Conservation (phyloP, 495 filamentous ascomycete species). For the Penicillium roqueforti region DNA sequence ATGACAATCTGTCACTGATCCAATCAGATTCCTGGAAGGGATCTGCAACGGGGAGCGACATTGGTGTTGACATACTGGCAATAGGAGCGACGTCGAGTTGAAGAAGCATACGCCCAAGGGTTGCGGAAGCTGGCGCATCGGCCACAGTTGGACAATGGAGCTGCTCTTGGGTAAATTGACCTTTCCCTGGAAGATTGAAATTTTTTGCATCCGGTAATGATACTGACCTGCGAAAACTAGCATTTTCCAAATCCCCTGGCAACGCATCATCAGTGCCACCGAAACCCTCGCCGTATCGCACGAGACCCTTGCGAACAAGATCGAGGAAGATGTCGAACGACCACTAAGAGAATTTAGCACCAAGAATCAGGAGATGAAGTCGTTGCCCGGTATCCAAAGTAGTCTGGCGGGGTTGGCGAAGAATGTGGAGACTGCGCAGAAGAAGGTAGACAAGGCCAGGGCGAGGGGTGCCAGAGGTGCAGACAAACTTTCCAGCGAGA, state of each 20-base stretch:
- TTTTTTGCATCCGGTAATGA: background rate
- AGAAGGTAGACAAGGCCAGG: slow-evolving; percentile 80
- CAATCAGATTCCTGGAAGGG: slow-evolving; percentile 9
- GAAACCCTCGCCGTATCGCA: slow-evolving; percentile 81
- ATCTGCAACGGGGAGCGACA: background rate
- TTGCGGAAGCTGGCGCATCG: slow-evolving; percentile 73
- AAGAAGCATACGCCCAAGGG: slow-evolving; percentile 84
- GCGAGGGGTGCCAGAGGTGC: slow-evolving; percentile 76
- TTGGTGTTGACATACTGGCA: slow-evolving; percentile 11
- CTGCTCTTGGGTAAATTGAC: slow-evolving; percentile 73
- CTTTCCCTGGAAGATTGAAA: background rate
- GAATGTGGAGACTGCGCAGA: slow-evolving; percentile 77
- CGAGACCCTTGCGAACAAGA: slow-evolving; percentile 72
- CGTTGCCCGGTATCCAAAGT: slow-evolving; percentile 75
- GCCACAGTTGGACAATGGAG: slow-evolving; percentile 65
- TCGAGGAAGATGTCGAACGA: slow-evolving; percentile 87
- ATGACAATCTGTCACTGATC: slow-evolving; percentile 24
- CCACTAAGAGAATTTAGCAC: slow-evolving; percentile 70
- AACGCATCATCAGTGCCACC: slow-evolving; percentile 77
- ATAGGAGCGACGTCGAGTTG: slow-evolving; percentile 87
- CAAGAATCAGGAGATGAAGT: slow-evolving; percentile 77
- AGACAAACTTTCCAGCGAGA: slow-evolving; percentile 73
- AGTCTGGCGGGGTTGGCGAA: slow-evolving; percentile 79
- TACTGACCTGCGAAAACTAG: slow-evolving; percentile 42
- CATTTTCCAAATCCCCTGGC: slow-evolving; percentile 89